Base-by-base conservation (phyloP, 192 early-diverging fungal species). In the Gonapodya prolifera region DNA sequence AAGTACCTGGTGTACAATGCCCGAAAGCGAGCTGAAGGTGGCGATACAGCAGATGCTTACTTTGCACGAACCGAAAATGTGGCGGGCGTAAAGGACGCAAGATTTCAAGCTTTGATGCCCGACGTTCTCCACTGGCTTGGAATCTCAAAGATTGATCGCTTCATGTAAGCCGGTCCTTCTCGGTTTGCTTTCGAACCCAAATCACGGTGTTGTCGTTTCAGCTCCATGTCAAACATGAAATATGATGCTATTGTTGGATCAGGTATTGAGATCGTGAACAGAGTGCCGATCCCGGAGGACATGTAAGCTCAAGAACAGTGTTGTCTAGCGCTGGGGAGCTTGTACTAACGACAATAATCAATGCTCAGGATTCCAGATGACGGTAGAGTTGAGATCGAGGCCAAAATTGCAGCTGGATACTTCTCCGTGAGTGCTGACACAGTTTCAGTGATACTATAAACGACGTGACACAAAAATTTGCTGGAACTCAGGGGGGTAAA, bases 51-150 rank as follows among this genome's bases (percentile, higher is more conserved):
- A 0, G 89, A 89, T 33, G 90, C 91, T 73, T 98, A 98, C 84
- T 98, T 98, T 81, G 80, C 90, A 76, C 87, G 94, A 36, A 98
- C 30, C 77, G 93, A 94, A 80, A 91, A 87, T 79, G 89, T 95
- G 77, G 94, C 94, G 30, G 93, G 94, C 45, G 93, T 95, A 35
- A 94, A 96, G 86, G 96, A 98, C 79, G 94, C 95, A 92, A 90
- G 96, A 0, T 98, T 96, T 91, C 96, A 98, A 77, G 94, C 96
- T 0, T 86, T 96, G 74, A 98, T 96, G 96, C 96, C 94, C 17
- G 96, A 98, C 80, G 94, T 95, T 1, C 85, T 98, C 82, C 96
- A 97, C 81, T 97, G 96, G 96, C 85, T 97, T 23, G 96, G 96
- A 30, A 93, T 97, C 77, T 87, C 88, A 77, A 94, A 94, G 81